Base-by-base conservation (phyloP, 768 basidiomycete genomes). In the Pulveroboletus sp. region DNA sequence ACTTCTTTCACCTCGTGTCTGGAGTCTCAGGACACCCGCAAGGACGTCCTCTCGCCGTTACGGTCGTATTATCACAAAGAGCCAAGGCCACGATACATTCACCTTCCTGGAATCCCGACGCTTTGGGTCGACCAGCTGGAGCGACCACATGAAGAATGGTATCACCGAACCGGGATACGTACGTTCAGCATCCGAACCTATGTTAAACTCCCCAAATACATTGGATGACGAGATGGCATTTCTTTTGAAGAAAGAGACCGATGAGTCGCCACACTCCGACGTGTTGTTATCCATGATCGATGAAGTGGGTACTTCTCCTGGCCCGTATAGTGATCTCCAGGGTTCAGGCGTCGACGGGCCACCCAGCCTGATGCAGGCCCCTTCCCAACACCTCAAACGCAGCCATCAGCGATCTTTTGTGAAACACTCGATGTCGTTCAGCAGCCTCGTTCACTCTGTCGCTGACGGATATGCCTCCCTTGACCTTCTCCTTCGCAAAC, bases 1-100 rank as follows among this genome's bases (percentile, higher is more conserved):
- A 1, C 45, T 52, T 26, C 62, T 63, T 43, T 63, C 57, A n/a
- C 61, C 62, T 30, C 54, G 59, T n/a, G 50, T 58, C 14, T 50
- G 27, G 21, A 49, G 51, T 33, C 24, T 61, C 35, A 52, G 46
- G 43, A 52, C 51, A 2, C 49, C 50, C 26, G 37, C 48, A 5
- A 52, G 54, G 30, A 30, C 43, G 37, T 58, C 61, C 18, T 59
- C 61, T 40, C 62, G 56, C 6, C 57, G 50, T 27, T 43, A 58
- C 1, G 59, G 53, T 35, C 40, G 47, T 27, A 28, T 56, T 24
- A 43, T 50, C 28, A 9, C 40, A 9, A 18, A 35, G 30, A 32
- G 11, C 9, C 9, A 31, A 12, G 39, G n/a, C 32, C 11, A 28
- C 7, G 24, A 15, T 7, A 9, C 15, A 7, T 6, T 14, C 30